phyloP scores from a whole-genome alignment of 345 rosid species.

The Toxicodendron radicans region DNA sequence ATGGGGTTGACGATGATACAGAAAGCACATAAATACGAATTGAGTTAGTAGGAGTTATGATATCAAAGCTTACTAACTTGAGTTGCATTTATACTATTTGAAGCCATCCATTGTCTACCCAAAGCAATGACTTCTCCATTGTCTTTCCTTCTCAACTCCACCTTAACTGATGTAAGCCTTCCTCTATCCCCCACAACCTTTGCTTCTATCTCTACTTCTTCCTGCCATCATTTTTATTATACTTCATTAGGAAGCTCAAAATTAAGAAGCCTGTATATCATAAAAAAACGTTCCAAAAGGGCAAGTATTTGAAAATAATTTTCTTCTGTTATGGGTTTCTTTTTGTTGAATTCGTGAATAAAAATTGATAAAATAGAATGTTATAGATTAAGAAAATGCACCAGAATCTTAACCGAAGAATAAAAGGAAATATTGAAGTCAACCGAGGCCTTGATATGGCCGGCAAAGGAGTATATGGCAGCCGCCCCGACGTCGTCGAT shows the following conservation, averaged over 20 bases:
- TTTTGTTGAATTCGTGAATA: too few relatives aligned
- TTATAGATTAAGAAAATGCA: conserved; percentile 1
- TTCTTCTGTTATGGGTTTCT: neutral
- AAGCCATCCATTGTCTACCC: conserved; percentile 63
- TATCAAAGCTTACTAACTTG: conserved; percentile 42
- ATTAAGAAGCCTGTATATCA: too few relatives aligned
- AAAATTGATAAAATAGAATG: too few relatives aligned
- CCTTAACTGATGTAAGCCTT: conserved; percentile 38
- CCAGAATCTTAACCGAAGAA: conserved; percentile 52
- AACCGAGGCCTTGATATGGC: conserved; percentile 34
- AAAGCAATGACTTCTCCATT: conserved; percentile 48
- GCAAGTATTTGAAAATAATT: neutral
- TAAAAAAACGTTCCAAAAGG: too few relatives aligned
- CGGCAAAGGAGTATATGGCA: conserved; percentile 34
- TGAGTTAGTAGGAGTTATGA: neutral
- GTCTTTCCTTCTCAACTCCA: conserved; percentile 43
- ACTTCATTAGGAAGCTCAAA: neutral
- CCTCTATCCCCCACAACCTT: conserved; percentile 47
- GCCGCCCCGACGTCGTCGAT: conserved; percentile 52
- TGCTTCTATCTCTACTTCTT: conserved; percentile 64
- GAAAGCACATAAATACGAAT: too few relatives aligned
- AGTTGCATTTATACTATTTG: conserved; percentile 13
- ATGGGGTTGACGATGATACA: neutral
- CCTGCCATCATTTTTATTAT: conserved; percentile 34
- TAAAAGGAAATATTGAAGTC: conserved; percentile 49